These are phyloP conservation scores for Pyricularia sp. DNA, from an alignment of 2,329 filamentous ascomycete genomes.

Conservation along the genomic window DNA sequence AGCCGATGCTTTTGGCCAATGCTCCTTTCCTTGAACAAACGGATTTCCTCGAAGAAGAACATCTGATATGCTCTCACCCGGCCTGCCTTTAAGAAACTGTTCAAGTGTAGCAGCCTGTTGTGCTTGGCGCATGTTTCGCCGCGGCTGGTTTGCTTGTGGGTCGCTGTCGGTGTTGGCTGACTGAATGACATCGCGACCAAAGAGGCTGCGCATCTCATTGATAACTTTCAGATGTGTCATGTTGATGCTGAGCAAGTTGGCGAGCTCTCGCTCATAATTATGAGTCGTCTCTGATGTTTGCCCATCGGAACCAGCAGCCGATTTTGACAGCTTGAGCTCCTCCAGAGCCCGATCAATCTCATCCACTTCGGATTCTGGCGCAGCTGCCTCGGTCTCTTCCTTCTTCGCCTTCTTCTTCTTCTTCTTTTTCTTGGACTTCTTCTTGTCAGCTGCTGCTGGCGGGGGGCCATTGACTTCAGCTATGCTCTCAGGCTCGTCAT, in stretches of 20 bases:
- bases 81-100: conserved; percentile 29
- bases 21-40: conserved; percentile 78
- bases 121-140: not conserved
- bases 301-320: not conserved
- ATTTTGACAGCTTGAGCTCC: conserved; percentile 31
- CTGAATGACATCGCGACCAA: conserved; percentile 48
- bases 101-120: not conserved
- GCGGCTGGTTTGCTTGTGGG: not conserved
- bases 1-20: conserved; percentile 72
- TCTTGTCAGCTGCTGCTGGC: conserved; percentile 15
- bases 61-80: conserved; percentile 57
- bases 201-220: conserved; percentile 75
- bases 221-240: conserved; percentile 70
- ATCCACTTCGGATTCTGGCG: conserved; percentile 23
- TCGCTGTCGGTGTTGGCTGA: conserved; percentile 22
- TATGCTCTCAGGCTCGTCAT: conserved; percentile 10
- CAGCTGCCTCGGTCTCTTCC: not conserved
- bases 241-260: conserved; percentile 36
- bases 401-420: conserved; percentile 19
- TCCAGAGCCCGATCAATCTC: conserved; percentile 47
- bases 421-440: conserved; percentile 24
- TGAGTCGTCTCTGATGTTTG: conserved; percentile 9
- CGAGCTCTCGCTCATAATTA: conserved; percentile 15
- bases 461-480: conserved; percentile 14
- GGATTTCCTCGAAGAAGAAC: conserved; percentile 68